Conservation (phyloP, 257 asterid genomes). For the Solanum chilense region DNA sequence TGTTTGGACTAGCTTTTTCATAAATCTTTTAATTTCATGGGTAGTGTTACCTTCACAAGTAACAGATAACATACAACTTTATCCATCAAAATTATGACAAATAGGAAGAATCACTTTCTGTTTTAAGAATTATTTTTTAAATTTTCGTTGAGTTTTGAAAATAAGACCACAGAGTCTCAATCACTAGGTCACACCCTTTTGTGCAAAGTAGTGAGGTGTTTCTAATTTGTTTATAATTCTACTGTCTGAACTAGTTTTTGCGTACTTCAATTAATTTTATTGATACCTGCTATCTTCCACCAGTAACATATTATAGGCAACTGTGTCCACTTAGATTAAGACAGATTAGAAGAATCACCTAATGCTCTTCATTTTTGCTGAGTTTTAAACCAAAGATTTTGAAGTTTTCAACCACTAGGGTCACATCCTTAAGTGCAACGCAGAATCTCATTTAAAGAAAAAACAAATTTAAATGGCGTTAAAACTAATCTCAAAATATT, state of each 20-base stretch:
- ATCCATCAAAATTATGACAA: no score
- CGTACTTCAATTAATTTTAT: background rate
- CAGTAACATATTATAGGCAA: background rate
- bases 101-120: background rate
- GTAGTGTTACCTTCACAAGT: background rate
- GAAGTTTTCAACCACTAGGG: no score
- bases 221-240: no score
- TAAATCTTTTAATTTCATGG: no score
- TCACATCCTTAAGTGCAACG: no score
- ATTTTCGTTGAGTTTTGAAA: background rate
- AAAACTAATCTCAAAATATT: background rate
- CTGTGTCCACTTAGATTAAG: background rate
- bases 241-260: background rate
- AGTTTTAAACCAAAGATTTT: background rate
- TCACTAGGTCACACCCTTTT: background rate
- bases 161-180: background rate
- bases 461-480: no score
- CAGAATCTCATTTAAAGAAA: background rate
- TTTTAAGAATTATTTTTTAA: no score
- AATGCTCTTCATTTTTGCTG: background rate
- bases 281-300: no score
- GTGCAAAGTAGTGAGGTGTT: background rate
- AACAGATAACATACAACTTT: background rate
- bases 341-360: background rate
- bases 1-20: background rate